Evolutionary conservation across 192 early-diverging fungal species (phyloP).

Genomic region (Diversispora epigaea): DNA sequence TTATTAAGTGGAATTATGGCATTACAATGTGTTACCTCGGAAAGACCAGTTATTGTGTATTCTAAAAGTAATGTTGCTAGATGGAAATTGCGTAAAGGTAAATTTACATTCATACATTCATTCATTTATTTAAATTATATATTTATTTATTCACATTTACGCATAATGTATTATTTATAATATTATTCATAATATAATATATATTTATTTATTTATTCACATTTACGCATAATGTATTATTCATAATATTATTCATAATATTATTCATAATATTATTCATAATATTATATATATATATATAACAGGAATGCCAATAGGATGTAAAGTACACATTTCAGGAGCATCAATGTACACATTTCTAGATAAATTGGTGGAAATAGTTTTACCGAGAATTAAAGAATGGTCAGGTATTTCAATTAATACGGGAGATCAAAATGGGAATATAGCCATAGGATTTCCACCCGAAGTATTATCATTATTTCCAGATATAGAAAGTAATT

Average conservation of each 20-base stretch:
- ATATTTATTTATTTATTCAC: no score
- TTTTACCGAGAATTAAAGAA: slow-evolving; percentile 91
- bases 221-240: no score
- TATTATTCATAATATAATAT: no score
- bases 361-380: slow-evolving; percentile 93
- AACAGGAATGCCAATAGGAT: slow-evolving; percentile 84
- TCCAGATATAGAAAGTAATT: slow-evolving; percentile 95
- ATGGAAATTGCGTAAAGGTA: slow-evolving; percentile 83
- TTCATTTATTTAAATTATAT: background rate
- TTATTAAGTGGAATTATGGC: slow-evolving; percentile 90
- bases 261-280: background rate
- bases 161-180: no score
- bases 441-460: slow-evolving; percentile 83
- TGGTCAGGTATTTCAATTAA: slow-evolving; percentile 76
- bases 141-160: background rate
- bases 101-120: no score
- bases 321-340: slow-evolving; percentile 76
- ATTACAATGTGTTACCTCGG: slow-evolving; percentile 83
- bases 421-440: slow-evolving; percentile 78
- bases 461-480: slow-evolving; percentile 82
- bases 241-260: background rate
- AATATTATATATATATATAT: background rate
- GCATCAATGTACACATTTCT: slow-evolving; percentile 90
- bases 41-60: slow-evolving; percentile 75
- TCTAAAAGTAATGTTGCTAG: slow-evolving; percentile 75